Evolutionary conservation across 169 alveolate species (phyloP).

Genomic region (Perkinsus marinus): DNA sequence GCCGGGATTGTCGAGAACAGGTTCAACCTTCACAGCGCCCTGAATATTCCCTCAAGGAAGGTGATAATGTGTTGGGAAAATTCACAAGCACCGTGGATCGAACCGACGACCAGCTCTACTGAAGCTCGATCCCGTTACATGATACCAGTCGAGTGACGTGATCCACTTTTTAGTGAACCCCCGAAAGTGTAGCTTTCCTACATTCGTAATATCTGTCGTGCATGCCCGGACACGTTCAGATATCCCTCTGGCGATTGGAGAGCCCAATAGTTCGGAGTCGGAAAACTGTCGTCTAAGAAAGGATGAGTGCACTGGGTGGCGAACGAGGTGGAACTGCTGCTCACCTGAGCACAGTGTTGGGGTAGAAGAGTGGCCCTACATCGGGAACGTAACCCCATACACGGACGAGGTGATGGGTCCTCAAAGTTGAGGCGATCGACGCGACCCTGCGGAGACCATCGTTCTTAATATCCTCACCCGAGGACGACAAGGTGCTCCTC

Average conservation of each 20-base stretch:
- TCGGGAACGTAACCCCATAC: background rate
- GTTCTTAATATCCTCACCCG: background rate
- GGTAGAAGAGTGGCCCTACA: background rate
- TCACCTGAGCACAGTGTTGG: background rate
- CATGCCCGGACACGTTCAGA: background rate
- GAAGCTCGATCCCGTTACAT: too few relatives aligned
- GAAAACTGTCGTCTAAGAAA: background rate
- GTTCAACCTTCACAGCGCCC: too few relatives aligned
- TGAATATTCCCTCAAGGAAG: too few relatives aligned
- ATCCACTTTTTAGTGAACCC: background rate
- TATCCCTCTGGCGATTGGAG: background rate
- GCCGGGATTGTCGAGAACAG: background rate
- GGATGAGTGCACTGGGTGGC: background rate
- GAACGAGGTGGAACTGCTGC: background rate
- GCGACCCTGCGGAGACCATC: background rate
- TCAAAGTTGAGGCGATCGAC: background rate
- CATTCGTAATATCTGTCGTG: background rate
- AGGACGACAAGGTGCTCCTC: background rate
- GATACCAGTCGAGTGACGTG: too few relatives aligned
- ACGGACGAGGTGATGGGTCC: background rate
- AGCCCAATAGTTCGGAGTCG: background rate
- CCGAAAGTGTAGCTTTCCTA: background rate
- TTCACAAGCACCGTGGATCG: too few relatives aligned
- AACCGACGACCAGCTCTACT: too few relatives aligned
- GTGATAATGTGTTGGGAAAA: too few relatives aligned